Conservation (phyloP, 1,284 basidiomycete species). For the Rugiboletus extremiorientalis region DNA sequence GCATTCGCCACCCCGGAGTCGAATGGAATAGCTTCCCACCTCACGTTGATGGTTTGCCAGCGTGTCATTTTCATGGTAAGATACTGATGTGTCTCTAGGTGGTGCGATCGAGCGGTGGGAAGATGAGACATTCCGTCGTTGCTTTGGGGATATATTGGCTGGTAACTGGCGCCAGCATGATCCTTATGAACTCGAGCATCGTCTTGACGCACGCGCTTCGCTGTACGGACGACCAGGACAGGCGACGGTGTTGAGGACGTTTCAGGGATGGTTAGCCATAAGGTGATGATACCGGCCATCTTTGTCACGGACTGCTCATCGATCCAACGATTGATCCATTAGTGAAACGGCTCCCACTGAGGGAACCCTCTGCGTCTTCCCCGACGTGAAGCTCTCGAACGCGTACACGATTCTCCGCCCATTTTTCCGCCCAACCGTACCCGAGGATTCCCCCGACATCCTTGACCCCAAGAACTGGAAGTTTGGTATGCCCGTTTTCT, state of each 20-base stretch:
- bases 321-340: neutral
- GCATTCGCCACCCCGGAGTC: slow-evolving; percentile 76
- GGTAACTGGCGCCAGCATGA: slow-evolving; percentile 74
- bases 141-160: slow-evolving; percentile 64
- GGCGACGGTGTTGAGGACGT: slow-evolving; percentile 74
- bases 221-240: slow-evolving; percentile 61
- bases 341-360: slow-evolving; percentile 72
- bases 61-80: neutral
- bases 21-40: slow-evolving; percentile 69
- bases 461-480: slow-evolving; percentile 68
- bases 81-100: slow-evolving; percentile 39
- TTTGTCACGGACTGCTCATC: neutral
- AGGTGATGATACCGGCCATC: slow-evolving; percentile 39
- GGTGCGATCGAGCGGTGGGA: slow-evolving; percentile 87
- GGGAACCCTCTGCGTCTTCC: slow-evolving; percentile 81
- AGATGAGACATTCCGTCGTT: slow-evolving; percentile 64
- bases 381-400: slow-evolving; percentile 70
- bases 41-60: slow-evolving; percentile 67
- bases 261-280: slow-evolving; percentile 77
- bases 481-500: slow-evolving; percentile 48
- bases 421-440: slow-evolving; percentile 65
- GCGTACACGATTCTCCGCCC: slow-evolving; percentile 83
- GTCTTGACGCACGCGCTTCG: slow-evolving; percentile 61
- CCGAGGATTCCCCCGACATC: slow-evolving; percentile 41
- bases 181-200: slow-evolving; percentile 62